Percentiles rank a stretch among this genome's conserved stretches.
Evolutionary conservation across 2,329 filamentous ascomycete genomes (phyloP).

Genomic region (Cercospora sesami): DNA sequence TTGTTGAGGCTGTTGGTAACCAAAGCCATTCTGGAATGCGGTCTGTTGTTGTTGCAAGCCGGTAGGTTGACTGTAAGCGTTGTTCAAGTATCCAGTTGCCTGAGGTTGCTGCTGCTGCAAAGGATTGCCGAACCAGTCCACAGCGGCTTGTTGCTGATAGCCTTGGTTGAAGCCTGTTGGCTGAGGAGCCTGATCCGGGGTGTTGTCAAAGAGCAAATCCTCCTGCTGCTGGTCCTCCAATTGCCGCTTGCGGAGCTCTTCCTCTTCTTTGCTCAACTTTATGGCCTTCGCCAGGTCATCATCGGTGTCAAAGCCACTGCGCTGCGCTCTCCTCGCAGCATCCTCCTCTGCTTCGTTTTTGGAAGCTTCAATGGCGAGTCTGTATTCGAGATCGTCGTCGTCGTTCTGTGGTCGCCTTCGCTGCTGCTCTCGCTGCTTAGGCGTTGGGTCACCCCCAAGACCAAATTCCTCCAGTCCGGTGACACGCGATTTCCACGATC

Average conservation of each 20-base stretch:
- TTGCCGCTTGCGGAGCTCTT: constrained; percentile 81
- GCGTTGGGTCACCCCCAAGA: constrained; percentile 42
- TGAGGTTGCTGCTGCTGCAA: constrained; percentile 62
- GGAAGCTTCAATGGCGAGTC: constrained; percentile 88
- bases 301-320: constrained; percentile 57
- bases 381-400: constrained; percentile 82
- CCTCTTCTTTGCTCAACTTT: constrained; percentile 90
- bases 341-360: constrained; percentile 95
- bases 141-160: constrained; percentile 93
- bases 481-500: constrained; percentile 94
- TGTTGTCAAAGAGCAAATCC: constrained; percentile 83
- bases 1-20: constrained; percentile 60
- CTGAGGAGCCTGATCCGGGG: constrained; percentile 63
- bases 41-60: constrained; percentile 65
- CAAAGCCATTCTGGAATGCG: constrained; percentile 69
- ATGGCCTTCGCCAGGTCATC: constrained; percentile 94
- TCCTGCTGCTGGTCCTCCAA: constrained; percentile 78
- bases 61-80: constrained; percentile 73
- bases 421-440: constrained; percentile 40
- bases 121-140: constrained; percentile 97
- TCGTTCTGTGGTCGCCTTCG: constrained; percentile 46
- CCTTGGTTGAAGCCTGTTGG: constrained; percentile 92
- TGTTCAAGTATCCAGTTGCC: constrained; percentile 66
- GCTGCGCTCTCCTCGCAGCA: constrained; percentile 64
- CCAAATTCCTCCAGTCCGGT: constrained; percentile 70